A percentile compares a stretch with the other conserved stretches of the same genome.
Evolutionary conservation across 768 basidiomycete species (phyloP).

Genomic region (Fibroporia radiculosa): DNA sequence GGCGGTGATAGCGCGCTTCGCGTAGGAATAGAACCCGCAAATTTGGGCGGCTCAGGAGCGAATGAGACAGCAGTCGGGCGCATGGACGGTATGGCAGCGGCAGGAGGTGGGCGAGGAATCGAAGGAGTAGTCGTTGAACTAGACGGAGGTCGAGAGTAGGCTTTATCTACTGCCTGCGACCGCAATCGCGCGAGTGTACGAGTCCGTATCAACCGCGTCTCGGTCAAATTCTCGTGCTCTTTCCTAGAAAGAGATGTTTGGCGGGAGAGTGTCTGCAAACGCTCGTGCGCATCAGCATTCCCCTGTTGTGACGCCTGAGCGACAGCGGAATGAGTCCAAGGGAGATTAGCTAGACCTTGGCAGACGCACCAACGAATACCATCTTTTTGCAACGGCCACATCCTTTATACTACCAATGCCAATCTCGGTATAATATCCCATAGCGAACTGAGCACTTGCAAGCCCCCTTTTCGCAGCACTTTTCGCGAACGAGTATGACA

Average conservation of each 20-base stretch:
- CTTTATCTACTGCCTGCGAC: constrained; percentile 28
- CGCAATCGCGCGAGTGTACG: constrained; percentile 67
- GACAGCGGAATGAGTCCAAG: neutral
- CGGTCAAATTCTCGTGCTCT: constrained; percentile 76
- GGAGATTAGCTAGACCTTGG: neutral
- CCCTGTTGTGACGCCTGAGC: constrained; percentile 71
- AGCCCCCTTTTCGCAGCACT: constrained; percentile 74
- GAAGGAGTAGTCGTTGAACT: neutral
- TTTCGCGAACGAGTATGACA: constrained; percentile 86
- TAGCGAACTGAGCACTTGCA: constrained; percentile 84
- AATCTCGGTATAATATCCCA: constrained; percentile 93
- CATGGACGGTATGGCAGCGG: neutral
- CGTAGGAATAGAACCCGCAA: no score
- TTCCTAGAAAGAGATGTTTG: constrained; percentile 58
- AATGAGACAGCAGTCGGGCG: neutral
- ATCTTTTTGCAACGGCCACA: constrained; percentile 55
- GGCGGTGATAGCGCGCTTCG: neutral
- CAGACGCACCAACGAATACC: constrained; percentile 60
- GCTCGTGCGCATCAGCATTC: constrained; percentile 72
- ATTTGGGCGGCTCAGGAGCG: neutral
- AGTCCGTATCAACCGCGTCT: constrained; percentile 73
- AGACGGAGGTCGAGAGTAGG: neutral
- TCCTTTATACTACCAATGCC: constrained; percentile 75
- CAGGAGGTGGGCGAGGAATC: neutral
- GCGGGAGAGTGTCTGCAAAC: constrained; percentile 60